Evolutionary conservation across 257 asterid species (phyloP).

Genomic region (Nicotiana undulata): DNA sequence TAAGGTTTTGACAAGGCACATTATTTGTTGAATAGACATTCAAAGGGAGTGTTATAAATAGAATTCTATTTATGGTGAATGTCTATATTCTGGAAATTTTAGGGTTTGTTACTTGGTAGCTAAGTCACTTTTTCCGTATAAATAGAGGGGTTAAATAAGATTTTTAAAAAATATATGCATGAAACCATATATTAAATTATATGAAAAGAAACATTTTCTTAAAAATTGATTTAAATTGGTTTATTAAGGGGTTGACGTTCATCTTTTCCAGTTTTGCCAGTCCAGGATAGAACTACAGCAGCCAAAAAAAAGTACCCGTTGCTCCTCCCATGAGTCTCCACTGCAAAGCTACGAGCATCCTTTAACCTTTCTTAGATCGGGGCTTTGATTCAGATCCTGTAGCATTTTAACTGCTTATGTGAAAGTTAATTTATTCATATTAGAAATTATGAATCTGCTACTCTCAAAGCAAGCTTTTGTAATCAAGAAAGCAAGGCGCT

Average conservation of each 20-base stretch:
- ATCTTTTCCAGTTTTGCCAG: neutral
- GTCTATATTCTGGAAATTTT: too few species aligned
- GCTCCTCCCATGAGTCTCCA: neutral
- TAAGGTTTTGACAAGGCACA: too few species aligned
- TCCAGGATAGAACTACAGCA: neutral
- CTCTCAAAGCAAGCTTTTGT: neutral
- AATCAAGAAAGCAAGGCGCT: slow-evolving; percentile 11
- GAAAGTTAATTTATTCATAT: neutral
- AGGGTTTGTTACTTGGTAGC: too few species aligned
- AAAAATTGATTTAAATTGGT: too few species aligned
- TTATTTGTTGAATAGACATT: too few species aligned
- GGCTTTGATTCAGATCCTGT: neutral
- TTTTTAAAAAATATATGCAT: too few species aligned
- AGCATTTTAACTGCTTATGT: neutral
- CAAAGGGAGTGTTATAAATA: too few species aligned
- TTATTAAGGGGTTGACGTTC: neutral
- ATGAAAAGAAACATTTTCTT: too few species aligned
- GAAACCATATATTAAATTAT: too few species aligned
- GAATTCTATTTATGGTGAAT: too few species aligned
- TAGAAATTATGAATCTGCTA: neutral
- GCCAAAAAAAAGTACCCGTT: neutral
- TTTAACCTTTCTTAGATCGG: neutral
- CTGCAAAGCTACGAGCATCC: neutral
- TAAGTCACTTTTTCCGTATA: too few species aligned
- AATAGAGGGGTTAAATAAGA: too few species aligned